phyloP scores from a whole-genome alignment of 306 rosid species.

The Corylus heterophylla region DNA sequence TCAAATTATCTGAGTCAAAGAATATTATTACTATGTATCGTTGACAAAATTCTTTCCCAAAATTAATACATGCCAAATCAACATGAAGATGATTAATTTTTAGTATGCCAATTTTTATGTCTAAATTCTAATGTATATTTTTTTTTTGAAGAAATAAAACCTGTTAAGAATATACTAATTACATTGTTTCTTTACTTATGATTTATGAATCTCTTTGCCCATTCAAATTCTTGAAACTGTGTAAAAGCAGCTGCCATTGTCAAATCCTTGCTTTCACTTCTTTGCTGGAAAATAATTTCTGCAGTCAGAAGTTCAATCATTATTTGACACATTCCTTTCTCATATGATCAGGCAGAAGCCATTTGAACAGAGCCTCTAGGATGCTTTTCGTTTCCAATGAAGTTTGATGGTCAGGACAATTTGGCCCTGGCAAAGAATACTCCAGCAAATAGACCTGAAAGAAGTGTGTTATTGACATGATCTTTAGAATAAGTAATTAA shows the following conservation, averaged over 20 bases:
- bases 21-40: no score
- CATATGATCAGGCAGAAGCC: neutral
- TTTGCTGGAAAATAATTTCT: no score
- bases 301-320: no score
- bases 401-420: constrained; percentile 43
- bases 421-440: constrained; percentile 81
- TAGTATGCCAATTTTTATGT: neutral
- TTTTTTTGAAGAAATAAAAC: neutral
- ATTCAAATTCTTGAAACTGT: no score
- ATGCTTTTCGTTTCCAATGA: neutral
- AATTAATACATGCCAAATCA: neutral
- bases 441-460: constrained; percentile 88
- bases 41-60: neutral
- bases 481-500: neutral
- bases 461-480: neutral
- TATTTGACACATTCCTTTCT: no score
- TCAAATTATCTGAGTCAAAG: no score
- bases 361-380: neutral
- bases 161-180: neutral
- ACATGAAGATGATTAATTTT: neutral
- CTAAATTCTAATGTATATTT: no score
- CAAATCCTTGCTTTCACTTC: neutral
- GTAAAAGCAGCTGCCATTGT: no score
- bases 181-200: no score
- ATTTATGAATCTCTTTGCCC: neutral